phyloP scores from a whole-genome alignment of 2,329 filamentous ascomycete species.

The Remersonia thermophila region DNA sequence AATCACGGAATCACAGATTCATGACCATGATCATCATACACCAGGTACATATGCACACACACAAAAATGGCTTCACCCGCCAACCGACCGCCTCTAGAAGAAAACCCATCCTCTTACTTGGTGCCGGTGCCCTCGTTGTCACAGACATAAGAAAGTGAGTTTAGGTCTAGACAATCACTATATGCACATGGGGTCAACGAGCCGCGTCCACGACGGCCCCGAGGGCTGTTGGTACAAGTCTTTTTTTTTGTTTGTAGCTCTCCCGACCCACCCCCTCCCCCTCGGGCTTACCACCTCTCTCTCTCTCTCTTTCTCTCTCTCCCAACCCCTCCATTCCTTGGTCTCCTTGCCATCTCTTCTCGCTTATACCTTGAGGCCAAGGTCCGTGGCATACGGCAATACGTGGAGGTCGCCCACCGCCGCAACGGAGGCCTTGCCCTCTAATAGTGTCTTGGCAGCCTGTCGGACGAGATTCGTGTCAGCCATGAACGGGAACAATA shows the following conservation, averaged over 20 bases:
- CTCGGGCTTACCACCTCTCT: not conserved
- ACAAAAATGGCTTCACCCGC: too few species aligned
- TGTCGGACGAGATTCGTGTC: constrained; percentile 30
- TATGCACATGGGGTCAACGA: constrained; percentile 29
- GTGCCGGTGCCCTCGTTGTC: too few species aligned
- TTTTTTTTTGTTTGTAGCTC: constrained; percentile 6
- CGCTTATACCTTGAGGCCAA: constrained; percentile 84
- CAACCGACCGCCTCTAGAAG: too few species aligned
- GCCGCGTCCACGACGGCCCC: constrained; percentile 27
- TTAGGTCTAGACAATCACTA: constrained; percentile 31
- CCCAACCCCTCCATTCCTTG: not conserved
- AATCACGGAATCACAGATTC: too few species aligned
- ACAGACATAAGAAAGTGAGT: constrained; percentile 14
- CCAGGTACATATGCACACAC: too few species aligned
- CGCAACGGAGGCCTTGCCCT: constrained; percentile 79
- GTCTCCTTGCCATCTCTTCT: not conserved
- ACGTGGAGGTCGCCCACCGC: constrained; percentile 83
- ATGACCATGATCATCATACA: too few species aligned
- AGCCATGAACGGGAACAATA: constrained; percentile 8
- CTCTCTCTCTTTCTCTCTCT: not conserved
- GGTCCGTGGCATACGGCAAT: constrained; percentile 85
- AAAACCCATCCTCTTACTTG: too few species aligned
- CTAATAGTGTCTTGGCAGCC: constrained; percentile 79
- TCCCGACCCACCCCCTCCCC: constrained; percentile 2
- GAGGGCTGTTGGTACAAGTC: constrained; percentile 30